A percentile compares a stretch with the other conserved stretches of the same genome.
Conservation (phyloP, 2,329 filamentous ascomycete genomes). For the Sphaerulina populicola region DNA sequence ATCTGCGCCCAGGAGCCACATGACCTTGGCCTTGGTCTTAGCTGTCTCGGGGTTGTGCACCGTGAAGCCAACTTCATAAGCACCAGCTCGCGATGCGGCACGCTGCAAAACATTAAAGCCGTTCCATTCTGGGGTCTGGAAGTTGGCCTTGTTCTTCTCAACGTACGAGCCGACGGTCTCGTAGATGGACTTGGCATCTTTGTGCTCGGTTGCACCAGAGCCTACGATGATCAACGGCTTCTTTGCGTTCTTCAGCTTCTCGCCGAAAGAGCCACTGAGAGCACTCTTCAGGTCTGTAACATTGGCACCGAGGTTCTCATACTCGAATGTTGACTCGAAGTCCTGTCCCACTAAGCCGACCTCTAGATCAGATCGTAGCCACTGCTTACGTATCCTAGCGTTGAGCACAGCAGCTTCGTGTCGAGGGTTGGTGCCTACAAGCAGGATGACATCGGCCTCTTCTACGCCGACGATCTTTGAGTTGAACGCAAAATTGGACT, state of each 20-base stretch:
- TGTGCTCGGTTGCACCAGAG: constrained; percentile 82
- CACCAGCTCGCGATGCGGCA: constrained; percentile 81
- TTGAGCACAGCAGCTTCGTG: constrained; percentile 94
- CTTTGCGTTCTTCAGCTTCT: constrained; percentile 81
- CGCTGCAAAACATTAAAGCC: constrained; percentile 96
- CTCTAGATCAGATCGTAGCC: constrained; percentile 88
- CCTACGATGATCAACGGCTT: constrained; percentile 95
- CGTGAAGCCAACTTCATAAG: constrained; percentile 92
- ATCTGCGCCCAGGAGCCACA: constrained; percentile 94
- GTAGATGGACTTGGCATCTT: constrained; percentile 85
- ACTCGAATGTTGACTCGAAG: constrained; percentile 92
- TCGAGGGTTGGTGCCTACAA: constrained; percentile 89
- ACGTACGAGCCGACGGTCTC: constrained; percentile 84
- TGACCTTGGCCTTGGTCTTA: constrained; percentile 79
- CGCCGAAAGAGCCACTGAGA: constrained; percentile 78
- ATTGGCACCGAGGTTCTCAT: constrained; percentile 78
- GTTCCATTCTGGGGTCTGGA: constrained; percentile 86
- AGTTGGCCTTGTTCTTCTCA: constrained; percentile 84
- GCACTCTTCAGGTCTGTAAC: constrained; percentile 73
- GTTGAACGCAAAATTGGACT: constrained; percentile 95
- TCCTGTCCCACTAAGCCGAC: constrained; percentile 83
- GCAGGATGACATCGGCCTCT: constrained; percentile 82
- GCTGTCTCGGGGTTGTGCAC: constrained; percentile 74
- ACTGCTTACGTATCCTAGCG: constrained; percentile 94
- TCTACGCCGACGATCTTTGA: constrained; percentile 89